Evolutionary conservation across 2,329 filamentous ascomycete species (phyloP).

Genomic region (Sphaerulina vaccinii): DNA sequence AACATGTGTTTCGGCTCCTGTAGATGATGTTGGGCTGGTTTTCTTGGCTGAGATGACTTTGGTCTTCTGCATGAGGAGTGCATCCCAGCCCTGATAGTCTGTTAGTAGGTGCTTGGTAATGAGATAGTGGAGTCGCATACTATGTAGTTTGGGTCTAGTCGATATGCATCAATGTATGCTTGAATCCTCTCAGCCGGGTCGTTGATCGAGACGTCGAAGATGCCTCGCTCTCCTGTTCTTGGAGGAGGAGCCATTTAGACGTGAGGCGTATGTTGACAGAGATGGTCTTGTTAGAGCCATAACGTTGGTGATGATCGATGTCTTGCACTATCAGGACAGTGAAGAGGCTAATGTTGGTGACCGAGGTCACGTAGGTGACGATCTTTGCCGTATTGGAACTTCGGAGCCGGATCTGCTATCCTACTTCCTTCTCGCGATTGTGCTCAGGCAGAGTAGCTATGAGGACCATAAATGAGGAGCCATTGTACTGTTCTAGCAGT

Average conservation of each 20-base stretch:
- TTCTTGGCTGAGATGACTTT: conserved; percentile 15
- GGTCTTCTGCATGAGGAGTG: conserved; percentile 12
- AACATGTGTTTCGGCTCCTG: conserved; percentile 5
- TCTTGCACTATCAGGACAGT: too few species aligned
- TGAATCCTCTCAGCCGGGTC: conserved; percentile 16
- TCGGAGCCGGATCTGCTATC: neutral
- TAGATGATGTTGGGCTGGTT: neutral
- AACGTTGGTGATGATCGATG: too few species aligned
- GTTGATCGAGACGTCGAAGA: conserved; percentile 13
- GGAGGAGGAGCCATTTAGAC: neutral
- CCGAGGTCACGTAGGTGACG: neutral
- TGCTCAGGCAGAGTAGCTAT: too few species aligned
- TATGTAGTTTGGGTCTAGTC: conserved; percentile 7
- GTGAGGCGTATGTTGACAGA: too few species aligned
- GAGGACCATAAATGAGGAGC: too few species aligned
- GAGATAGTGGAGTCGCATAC: too few species aligned
- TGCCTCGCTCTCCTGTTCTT: conserved; percentile 1
- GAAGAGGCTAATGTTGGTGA: neutral
- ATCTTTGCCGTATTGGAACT: neutral
- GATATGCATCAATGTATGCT: conserved; percentile 15
- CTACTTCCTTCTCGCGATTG: too few species aligned
- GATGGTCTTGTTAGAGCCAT: too few species aligned
- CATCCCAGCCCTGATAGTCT: too few species aligned
- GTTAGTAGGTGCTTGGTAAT: too few species aligned
- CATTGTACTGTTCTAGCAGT: too few species aligned